These are phyloP conservation scores for Amanita fuliginea DNA, from an alignment of 768 basidiomycete genomes.

Conservation along the genomic window DNA sequence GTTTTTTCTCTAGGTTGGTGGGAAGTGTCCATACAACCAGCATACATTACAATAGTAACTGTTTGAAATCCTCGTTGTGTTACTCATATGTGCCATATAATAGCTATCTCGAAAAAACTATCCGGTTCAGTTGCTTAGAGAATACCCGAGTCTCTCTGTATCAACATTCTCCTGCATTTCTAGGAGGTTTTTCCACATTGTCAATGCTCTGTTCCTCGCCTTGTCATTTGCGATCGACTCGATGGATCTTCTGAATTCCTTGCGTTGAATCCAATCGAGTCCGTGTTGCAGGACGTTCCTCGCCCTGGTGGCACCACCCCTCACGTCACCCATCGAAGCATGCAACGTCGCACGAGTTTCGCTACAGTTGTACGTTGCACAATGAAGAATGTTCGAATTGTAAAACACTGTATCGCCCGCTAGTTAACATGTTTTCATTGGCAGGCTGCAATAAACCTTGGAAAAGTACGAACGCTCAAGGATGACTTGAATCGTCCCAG, in stretches of 20 bases:
- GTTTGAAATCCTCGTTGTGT: neutral
- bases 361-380: constrained; percentile 46
- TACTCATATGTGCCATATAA: constrained; percentile 2
- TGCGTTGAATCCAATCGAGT: constrained; percentile 55
- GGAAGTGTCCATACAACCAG: neutral
- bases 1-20: neutral
- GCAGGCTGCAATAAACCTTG: neutral
- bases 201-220: constrained; percentile 22
- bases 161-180: constrained; percentile 34
- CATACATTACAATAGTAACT: neutral
- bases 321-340: constrained; percentile 51
- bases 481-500: constrained; percentile 43
- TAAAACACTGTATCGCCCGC: constrained; percentile 76
- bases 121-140: constrained; percentile 23
- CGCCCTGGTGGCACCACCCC: constrained; percentile 52
- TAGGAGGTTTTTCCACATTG: constrained; percentile 51
- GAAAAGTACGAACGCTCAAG: constrained; percentile 36
- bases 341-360: constrained; percentile 56
- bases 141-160: constrained; percentile 39
- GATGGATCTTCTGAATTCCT: constrained; percentile 33
- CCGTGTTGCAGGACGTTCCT: constrained; percentile 71
- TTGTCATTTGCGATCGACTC: constrained; percentile 12
- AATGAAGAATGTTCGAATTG: constrained; percentile 71
- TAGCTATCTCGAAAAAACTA: neutral
- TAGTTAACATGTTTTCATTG: constrained; percentile 12